Percentiles rank a stretch among this genome's conserved stretches.
phyloP scores from a whole-genome alignment of 1,139 yeast genomes.

The Suzukiozyma palmioleophila region DNA sequence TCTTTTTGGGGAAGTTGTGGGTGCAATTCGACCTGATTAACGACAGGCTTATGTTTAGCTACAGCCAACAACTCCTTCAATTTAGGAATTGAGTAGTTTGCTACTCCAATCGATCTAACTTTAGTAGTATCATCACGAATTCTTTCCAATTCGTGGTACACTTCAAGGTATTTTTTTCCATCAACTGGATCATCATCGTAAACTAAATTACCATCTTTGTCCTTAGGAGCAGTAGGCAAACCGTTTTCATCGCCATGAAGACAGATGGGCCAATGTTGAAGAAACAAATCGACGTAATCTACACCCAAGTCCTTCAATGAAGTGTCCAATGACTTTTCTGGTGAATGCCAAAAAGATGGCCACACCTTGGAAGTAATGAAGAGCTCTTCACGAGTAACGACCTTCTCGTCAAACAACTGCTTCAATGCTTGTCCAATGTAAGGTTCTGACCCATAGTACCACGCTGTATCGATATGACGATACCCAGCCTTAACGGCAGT shows the following conservation, averaged over 20 bases:
- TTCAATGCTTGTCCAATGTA: constrained; percentile 48
- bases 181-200: constrained; percentile 39
- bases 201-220: constrained; percentile 35
- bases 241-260: constrained; percentile 36
- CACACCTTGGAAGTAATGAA: constrained; percentile 62
- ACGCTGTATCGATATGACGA: constrained; percentile 40
- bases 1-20: constrained; percentile 38
- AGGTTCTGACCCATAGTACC: constrained; percentile 49
- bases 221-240: constrained; percentile 30
- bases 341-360: constrained; percentile 37
- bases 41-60: constrained; percentile 24
- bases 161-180: constrained; percentile 39
- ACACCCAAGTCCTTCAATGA: constrained; percentile 39
- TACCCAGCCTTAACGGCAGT: constrained; percentile 40
- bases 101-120: constrained; percentile 29
- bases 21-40: constrained; percentile 36
- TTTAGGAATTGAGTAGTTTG: constrained; percentile 28
- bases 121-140: constrained; percentile 28
- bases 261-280: constrained; percentile 62
- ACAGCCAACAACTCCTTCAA: constrained; percentile 25
- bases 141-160: constrained; percentile 46
- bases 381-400: constrained; percentile 50
- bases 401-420: constrained; percentile 44
- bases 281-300: constrained; percentile 54
- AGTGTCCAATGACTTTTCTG: constrained; percentile 33